Base-by-base conservation (phyloP, 352 stramenopile species). In the Phytophthora foliorum region DNA sequence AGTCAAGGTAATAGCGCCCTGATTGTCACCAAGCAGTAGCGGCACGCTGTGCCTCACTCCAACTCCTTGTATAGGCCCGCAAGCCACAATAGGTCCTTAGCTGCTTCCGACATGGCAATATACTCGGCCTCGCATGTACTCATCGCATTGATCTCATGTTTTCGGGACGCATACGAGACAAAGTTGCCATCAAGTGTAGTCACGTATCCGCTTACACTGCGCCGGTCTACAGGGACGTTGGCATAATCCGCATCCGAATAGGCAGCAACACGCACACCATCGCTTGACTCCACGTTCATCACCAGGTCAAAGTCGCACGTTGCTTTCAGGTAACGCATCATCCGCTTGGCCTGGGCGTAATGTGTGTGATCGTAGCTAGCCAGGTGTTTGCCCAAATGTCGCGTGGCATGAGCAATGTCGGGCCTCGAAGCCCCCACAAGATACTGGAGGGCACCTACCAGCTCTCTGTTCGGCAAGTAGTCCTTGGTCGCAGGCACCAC, bases 261-360 rank as follows among this genome's bases (percentile, higher is more conserved):
- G 1, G 44, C 14, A 0, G 5, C n/a, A 1, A 74, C 48, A 6
- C 29, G 21, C 4, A 57, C 41, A 7, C 17, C 3, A n/a, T 5
- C 6, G 2, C 2, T 14, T n/a, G 8, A 1, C 14, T 24, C 10
- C 10, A 62, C 24, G 10, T 69, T 22, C 51, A 63, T 62, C 32
- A 69, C 61, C 6, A 69, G 21, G 0, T 31, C 52, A 13, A 54
- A 63, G 7, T 69, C 24, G 7, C 34, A 29, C 13, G 52, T 63
- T 2, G 13, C 6, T 22, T 54, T 27, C 10, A 67, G 50, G 17
- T 61, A 61, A 14, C 50, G 39, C 3, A 61, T 27, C 7, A 67
- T 50, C 9, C 49, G 25, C 51, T 56, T 67, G 9, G 49, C 50
- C 13, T 49, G 13, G 0, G 25, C 19, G 29, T 56, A 67, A 10